Conservation (phyloP, 129 eudicot genomes). For the Arctium minus region DNA sequence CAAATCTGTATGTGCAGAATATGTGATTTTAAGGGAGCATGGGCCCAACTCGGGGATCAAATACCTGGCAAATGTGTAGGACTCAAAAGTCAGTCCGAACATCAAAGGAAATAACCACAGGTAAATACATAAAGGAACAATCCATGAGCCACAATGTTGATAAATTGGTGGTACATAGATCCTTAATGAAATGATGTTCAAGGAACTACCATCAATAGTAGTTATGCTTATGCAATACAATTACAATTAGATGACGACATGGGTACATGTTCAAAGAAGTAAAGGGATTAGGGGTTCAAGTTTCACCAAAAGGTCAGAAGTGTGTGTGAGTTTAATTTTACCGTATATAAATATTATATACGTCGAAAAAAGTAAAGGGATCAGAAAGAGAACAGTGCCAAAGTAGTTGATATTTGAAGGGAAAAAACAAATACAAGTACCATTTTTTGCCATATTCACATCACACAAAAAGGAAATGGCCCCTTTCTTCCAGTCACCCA, state of each 20-base stretch:
- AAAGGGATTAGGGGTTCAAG: too few species aligned
- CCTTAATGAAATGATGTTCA: background rate
- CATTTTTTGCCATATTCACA: too few species aligned
- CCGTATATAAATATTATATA: too few species aligned
- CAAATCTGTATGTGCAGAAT: slow-evolving; percentile 95
- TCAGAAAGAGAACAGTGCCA: too few species aligned
- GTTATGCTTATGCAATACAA: background rate
- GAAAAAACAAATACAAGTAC: too few species aligned
- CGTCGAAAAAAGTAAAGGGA: too few species aligned
- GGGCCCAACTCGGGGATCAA: slow-evolving; percentile 89
- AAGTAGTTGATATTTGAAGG: too few species aligned
- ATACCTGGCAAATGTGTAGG: slow-evolving; percentile 33
- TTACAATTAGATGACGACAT: background rate
- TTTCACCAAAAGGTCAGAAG: too few species aligned
- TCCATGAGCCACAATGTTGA: background rate
- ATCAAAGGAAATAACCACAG: background rate
- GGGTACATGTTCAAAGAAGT: background rate
- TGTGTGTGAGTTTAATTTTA: too few species aligned
- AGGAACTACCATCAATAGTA: background rate
- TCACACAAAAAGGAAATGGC: too few species aligned
- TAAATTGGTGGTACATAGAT: background rate
- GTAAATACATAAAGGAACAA: background rate
- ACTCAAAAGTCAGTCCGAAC: background rate
- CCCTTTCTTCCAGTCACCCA: too few species aligned
- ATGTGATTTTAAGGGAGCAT: slow-evolving; percentile 75